These are phyloP conservation scores for Moricandia moricandioides DNA, from an alignment of 345 rosid species.

Conservation along the genomic window DNA sequence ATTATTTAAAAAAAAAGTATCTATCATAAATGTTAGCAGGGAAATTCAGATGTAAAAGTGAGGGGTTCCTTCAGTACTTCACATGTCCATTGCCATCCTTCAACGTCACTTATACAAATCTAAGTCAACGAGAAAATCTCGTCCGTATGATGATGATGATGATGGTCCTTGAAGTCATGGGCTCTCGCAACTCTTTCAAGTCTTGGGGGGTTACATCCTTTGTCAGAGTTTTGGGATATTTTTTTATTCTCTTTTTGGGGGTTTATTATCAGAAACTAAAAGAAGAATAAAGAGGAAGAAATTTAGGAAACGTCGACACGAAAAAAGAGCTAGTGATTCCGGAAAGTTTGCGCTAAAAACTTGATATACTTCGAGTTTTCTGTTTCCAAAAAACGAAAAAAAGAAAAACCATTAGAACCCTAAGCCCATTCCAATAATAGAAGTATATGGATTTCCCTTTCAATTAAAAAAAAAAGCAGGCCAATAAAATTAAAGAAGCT, in stretches of 20 bases:
- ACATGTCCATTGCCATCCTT: conserved; percentile 39
- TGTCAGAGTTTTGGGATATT: conserved; percentile 24
- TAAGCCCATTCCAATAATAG: no score
- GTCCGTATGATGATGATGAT: conserved; percentile 31
- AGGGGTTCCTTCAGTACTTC: conserved; percentile 30
- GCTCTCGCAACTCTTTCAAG: conserved; percentile 20
- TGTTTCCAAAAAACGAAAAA: not conserved
- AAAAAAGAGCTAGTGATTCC: not conserved
- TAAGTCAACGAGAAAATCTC: conserved; percentile 39
- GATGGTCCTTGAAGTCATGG: conserved; percentile 36
- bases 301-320: not conserved
- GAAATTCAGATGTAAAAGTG: conserved; percentile 30
- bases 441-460: no score
- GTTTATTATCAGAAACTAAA: conserved; percentile 9
- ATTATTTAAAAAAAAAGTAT: not conserved
- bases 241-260: conserved; percentile 26
- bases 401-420: not conserved
- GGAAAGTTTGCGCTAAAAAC: not conserved
- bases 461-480: no score
- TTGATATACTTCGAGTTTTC: not conserved
- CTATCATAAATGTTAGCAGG: conserved; percentile 26
- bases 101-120: conserved; percentile 32
- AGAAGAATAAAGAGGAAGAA: not conserved
- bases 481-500: no score
- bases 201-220: conserved; percentile 15